These are phyloP conservation scores for Phaeophleospora eucalypticola DNA, from an alignment of 2,329 filamentous ascomycete genomes.

Conservation along the genomic window DNA sequence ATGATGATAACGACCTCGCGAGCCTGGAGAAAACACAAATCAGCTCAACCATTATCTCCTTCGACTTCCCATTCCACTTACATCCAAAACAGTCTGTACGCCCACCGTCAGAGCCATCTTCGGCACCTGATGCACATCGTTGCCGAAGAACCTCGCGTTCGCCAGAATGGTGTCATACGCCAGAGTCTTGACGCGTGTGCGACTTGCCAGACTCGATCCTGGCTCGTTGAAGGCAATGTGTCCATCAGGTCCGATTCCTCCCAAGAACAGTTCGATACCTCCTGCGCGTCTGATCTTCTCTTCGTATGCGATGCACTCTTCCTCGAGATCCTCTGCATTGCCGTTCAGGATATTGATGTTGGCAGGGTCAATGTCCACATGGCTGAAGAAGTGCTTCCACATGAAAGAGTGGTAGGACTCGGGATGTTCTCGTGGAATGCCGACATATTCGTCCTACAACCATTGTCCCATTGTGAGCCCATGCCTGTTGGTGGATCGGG, in stretches of 20 bases:
- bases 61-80: slow-evolving; percentile 22
- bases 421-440: slow-evolving; percentile 74
- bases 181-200: slow-evolving; percentile 80
- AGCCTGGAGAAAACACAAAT: slow-evolving; percentile 41
- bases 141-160: slow-evolving; percentile 78
- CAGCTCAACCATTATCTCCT: background rate
- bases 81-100: slow-evolving; percentile 75
- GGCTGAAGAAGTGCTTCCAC: slow-evolving; percentile 89
- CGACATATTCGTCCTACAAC: slow-evolving; percentile 75
- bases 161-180: slow-evolving; percentile 83
- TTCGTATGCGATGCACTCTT: slow-evolving; percentile 76
- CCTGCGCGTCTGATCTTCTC: slow-evolving; percentile 68
- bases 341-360: slow-evolving; percentile 84
- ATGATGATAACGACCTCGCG: slow-evolving; percentile 80
- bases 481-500: background rate
- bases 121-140: slow-evolving; percentile 69
- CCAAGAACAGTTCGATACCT: slow-evolving; percentile 81
- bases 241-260: slow-evolving; percentile 79
- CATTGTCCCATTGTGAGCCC: slow-evolving; percentile 3
- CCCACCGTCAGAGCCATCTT: slow-evolving; percentile 81
- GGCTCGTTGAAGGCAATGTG: slow-evolving; percentile 92
- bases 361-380: slow-evolving; percentile 72
- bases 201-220: slow-evolving; percentile 70
- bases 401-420: slow-evolving; percentile 90
- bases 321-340: slow-evolving; percentile 69